phyloP scores from a whole-genome alignment of 805 yeast species.

The Starmerella stigmatis region DNA sequence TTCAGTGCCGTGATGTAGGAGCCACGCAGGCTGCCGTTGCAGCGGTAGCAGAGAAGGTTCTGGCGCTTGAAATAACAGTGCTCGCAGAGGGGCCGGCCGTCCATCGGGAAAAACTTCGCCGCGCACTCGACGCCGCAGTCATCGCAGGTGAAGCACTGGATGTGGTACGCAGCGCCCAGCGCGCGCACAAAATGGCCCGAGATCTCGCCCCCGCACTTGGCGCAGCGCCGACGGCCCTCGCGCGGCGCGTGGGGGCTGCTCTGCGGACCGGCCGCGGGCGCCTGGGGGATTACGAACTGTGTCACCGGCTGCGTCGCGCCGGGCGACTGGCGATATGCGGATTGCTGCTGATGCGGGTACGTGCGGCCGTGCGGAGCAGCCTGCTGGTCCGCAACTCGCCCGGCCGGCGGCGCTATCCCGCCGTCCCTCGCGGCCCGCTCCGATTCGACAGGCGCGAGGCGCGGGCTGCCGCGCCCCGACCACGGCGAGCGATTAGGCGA shows the following conservation, averaged over 20 bases:
- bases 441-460: not conserved
- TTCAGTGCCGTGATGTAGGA: constrained; percentile 91
- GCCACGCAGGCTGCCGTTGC: constrained; percentile 79
- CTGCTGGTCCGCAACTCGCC: not conserved
- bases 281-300: not conserved
- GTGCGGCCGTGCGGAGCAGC: not conserved
- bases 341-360: not conserved
- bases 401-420: not conserved
- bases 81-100: constrained; percentile 66
- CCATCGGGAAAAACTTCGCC: constrained; percentile 79
- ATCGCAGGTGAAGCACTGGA: constrained; percentile 74
- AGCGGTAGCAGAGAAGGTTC: constrained; percentile 73
- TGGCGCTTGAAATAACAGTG: constrained; percentile 80
- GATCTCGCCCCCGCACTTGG: constrained; percentile 43
- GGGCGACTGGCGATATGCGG: not conserved
- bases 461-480: not conserved
- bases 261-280: not conserved
- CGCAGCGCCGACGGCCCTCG: constrained; percentile 32
- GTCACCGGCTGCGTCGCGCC: not conserved
- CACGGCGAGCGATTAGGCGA: constrained; percentile 3
- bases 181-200: constrained; percentile 81
- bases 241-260: not conserved
- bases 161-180: constrained; percentile 65
- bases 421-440: not conserved
- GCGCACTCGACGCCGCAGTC: constrained; percentile 78